Evolutionary conservation across 176 grass and related monocot species (phyloP).

Genomic region (Carex myosuroides): DNA sequence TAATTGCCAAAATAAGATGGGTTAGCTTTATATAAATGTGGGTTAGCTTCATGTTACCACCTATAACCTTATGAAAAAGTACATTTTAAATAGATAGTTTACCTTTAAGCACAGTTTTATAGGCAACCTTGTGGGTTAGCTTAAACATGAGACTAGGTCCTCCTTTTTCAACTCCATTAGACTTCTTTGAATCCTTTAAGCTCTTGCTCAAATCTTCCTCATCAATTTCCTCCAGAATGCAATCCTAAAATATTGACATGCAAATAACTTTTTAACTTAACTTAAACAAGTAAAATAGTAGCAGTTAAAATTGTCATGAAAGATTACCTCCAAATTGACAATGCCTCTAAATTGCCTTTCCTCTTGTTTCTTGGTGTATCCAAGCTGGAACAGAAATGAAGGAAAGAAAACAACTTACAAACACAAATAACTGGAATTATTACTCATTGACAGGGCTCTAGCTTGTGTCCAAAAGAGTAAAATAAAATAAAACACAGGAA

Average conservation of each 20-base stretch:
- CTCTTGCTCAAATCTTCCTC: conserved; percentile 86
- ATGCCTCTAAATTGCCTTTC: conserved; percentile 83
- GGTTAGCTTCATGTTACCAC: too few relatives aligned
- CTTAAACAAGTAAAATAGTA: neutral
- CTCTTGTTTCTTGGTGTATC: conserved; percentile 94
- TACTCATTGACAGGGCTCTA: neutral
- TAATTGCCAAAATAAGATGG: neutral
- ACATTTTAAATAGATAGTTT: conserved; percentile 11
- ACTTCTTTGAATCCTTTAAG: conserved; percentile 83
- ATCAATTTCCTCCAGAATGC: conserved; percentile 91
- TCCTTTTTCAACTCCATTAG: conserved; percentile 69
- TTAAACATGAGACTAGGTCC: conserved; percentile 69
- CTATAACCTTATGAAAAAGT: neutral
- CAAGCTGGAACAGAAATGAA: conserved; percentile 54
- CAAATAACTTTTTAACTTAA: neutral
- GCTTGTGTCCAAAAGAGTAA: neutral
- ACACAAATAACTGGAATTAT: neutral
- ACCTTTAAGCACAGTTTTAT: conserved; percentile 99
- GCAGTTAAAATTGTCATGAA: neutral
- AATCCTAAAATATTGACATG: conserved; percentile 46
- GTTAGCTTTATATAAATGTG: too few relatives aligned
- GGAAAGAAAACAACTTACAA: conserved; percentile 16
- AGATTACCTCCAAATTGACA: conserved; percentile 67
- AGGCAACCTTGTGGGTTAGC: conserved; percentile 86
- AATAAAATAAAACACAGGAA: neutral